These are phyloP conservation scores for Monosporascus sp. DNA, from an alignment of 2,329 filamentous ascomycete genomes.

Conservation along the genomic window DNA sequence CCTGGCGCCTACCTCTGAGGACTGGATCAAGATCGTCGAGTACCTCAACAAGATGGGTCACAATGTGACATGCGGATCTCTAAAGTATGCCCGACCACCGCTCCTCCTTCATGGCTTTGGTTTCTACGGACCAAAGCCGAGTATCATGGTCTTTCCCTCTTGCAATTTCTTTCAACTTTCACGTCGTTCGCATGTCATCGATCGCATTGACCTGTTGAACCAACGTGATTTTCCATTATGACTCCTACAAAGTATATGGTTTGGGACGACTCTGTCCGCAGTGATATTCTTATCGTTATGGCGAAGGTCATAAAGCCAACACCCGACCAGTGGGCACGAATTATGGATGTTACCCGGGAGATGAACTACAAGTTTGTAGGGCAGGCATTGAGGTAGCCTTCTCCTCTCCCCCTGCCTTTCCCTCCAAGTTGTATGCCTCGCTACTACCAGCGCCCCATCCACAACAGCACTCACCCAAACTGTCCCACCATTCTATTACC, in stretches of 20 bases:
- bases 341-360: slow-evolving; percentile 18
- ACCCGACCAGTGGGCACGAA: slow-evolving; percentile 21
- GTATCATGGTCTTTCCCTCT: not conserved
- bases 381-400: slow-evolving; percentile 19
- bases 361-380: slow-evolving; percentile 23
- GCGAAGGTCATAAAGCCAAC: slow-evolving; percentile 32
- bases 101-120: slow-evolving; percentile 1
- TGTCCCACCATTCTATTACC: too few species aligned
- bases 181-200: too few species aligned
- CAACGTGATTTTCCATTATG: not conserved
- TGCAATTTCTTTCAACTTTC: slow-evolving; percentile 2
- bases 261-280: slow-evolving; percentile 38
- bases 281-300: slow-evolving; percentile 39
- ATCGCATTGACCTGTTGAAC: too few species aligned
- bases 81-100: slow-evolving; percentile 6
- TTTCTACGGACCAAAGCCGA: too few species aligned
- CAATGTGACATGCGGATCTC: slow-evolving; percentile 7
- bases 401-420: not conserved
- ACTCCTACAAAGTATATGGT: slow-evolving; percentile 11
- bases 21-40: slow-evolving; percentile 5
- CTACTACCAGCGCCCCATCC: too few species aligned
- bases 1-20: not conserved
- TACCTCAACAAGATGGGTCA: slow-evolving; percentile 6
- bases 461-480: too few species aligned
- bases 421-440: too few species aligned